Base-by-base conservation (phyloP, 129 eudicot genomes). In the Chrysanthemum lavandulifolium region DNA sequence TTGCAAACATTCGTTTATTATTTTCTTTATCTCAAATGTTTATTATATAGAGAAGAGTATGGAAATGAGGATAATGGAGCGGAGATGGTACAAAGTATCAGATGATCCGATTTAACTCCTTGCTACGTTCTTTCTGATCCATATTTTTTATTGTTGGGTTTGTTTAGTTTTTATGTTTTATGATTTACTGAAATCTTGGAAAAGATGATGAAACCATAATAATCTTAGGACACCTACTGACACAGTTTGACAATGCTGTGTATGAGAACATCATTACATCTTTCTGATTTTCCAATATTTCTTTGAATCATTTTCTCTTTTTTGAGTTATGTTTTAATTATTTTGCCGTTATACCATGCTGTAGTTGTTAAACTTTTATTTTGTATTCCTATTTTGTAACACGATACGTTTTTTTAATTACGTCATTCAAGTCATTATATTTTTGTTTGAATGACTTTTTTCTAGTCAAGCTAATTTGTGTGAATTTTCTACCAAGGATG, bases 211-310 rank as follows among this genome's bases (percentile, higher is more conserved):
- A 86, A 75, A 86, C 63, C 62, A 73, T 59, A 53, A 74, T 60
- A 77, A 86, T 86, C 90, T 86, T 86, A 86, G 90, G 90, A 86
- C 90, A 86, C 90, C 90, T 86, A 82, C 90, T 86, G 90, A 86
- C 90, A 82, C 83, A 62, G 90, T 77, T 13, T 66, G 85, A 80
- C 81, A 80, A 82, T 80, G 84, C 90, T 82, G 83, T 86, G 90
- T 80, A 80, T 86, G 90, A 86, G 90, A 86, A 86, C 13, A 57
- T 10, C 75, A 29, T 68, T 68, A 76, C 61, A 31, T 13, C 2
- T 73, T 70, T 80, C 90, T 86, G 90, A 86, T 84, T 74, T 77
- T 73, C 72, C 68, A 74, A 52, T 65, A 50, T 83, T 49, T 31
- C 4, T 29, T 29, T 0, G 0, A 4, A 3, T 29, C 4, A 3